A percentile compares a stretch with the other conserved stretches of the same genome.
Conservation (phyloP, 495 filamentous ascomycete genomes). For the Penicillium psychrofluorescens region DNA sequence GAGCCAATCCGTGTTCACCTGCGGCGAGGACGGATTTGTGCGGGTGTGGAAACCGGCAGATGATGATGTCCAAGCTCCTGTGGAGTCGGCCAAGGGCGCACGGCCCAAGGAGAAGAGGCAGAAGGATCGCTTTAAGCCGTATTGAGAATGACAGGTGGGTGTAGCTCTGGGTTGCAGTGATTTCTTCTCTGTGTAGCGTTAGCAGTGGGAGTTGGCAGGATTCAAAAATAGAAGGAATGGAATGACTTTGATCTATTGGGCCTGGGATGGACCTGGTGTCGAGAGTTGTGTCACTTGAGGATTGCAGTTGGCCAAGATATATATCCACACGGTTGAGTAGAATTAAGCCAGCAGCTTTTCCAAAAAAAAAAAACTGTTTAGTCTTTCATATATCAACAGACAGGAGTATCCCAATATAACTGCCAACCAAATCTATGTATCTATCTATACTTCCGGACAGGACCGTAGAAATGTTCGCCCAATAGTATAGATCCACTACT, state of each 20-base stretch:
- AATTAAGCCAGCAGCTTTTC: too few species aligned
- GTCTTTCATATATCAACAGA: too few species aligned
- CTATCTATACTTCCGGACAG: too few species aligned
- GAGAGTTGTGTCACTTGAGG: too few species aligned
- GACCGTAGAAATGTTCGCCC: too few species aligned
- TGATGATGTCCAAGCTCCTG: slow-evolving; percentile 12
- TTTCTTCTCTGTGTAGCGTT: slow-evolving; percentile 11
- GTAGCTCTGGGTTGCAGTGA: slow-evolving; percentile 1
- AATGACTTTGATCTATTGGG: neutral
- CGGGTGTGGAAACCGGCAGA: slow-evolving; percentile 32
- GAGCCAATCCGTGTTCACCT: slow-evolving; percentile 64
- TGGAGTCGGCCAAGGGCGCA: slow-evolving; percentile 13
- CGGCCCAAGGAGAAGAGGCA: slow-evolving; percentile 33
- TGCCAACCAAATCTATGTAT: too few species aligned
- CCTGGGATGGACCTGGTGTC: too few species aligned
- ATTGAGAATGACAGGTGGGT: slow-evolving; percentile 15
- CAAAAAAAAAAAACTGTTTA: too few species aligned
- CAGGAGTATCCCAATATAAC: too few species aligned
- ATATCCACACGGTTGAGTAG: too few species aligned
- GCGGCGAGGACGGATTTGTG: slow-evolving; percentile 72
- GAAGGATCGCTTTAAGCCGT: slow-evolving; percentile 37
- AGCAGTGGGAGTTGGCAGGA: slow-evolving; percentile 9
- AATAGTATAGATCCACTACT: too few species aligned
- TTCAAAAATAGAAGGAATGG: neutral
- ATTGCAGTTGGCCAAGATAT: too few species aligned